These are phyloP conservation scores for Monascus purpureus DNA, from an alignment of 495 filamentous ascomycete species.

Conservation along the genomic window DNA sequence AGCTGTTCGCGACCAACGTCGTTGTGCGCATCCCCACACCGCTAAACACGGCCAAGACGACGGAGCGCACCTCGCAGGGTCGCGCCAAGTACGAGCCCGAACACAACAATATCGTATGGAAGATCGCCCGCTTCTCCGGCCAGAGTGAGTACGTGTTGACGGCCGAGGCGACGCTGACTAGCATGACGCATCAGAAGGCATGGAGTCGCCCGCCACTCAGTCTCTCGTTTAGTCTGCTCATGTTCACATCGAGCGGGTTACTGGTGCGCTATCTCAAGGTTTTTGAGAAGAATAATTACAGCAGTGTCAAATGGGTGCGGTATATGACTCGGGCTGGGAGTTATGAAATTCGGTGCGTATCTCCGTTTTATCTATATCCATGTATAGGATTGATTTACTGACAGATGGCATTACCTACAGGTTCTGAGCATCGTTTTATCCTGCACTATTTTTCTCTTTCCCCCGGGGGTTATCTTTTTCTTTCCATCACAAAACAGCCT, in stretches of 20 bases:
- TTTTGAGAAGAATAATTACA: slow-evolving; percentile 99
- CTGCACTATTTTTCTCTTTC: too few relatives aligned
- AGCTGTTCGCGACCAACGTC: slow-evolving; percentile 98
- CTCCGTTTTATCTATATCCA: not conserved
- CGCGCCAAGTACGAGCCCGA: slow-evolving; percentile 98
- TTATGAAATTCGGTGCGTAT: slow-evolving; percentile 44
- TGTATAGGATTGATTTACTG: too few relatives aligned
- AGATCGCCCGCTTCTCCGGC: slow-evolving; percentile 92
- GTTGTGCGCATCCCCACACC: slow-evolving; percentile 89
- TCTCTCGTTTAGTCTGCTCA: slow-evolving; percentile 81
- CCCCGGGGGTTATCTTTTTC: too few relatives aligned
- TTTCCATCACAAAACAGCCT: too few relatives aligned
- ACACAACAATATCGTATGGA: slow-evolving; percentile 98
- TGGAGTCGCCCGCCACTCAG: slow-evolving; percentile 92
- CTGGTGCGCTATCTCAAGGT: slow-evolving; percentile 95
- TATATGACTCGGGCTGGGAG: slow-evolving; percentile 91
- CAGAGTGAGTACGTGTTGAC: slow-evolving; percentile 89
- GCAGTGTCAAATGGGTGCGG: slow-evolving; percentile 95
- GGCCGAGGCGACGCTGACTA: slow-evolving; percentile 83
- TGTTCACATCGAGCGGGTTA: slow-evolving; percentile 93
- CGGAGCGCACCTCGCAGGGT: slow-evolving; percentile 85
- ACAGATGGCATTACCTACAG: too few relatives aligned
- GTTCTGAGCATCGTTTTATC: too few relatives aligned
- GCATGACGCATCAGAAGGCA: slow-evolving; percentile 97
- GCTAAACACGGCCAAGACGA: slow-evolving; percentile 88